A percentile compares a stretch with the other conserved stretches of the same genome.
Evolutionary conservation across 2,329 filamentous ascomycete genomes (phyloP).

Genomic region (Coniochaeta prunicola): DNA sequence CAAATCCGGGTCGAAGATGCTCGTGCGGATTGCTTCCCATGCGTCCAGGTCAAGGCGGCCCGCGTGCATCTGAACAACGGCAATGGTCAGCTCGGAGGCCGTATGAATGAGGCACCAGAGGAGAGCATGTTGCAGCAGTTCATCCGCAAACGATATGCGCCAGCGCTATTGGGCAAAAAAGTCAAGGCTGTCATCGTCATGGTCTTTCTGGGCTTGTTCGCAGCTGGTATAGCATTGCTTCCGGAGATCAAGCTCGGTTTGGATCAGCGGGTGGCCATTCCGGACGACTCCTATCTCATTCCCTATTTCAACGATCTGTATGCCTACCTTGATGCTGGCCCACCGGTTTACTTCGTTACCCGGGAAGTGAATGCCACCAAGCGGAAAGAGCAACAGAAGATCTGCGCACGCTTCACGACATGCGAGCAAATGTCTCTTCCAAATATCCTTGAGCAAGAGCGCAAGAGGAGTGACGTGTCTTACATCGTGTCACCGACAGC

Average conservation of each 20-base stretch:
- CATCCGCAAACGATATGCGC: conserved; percentile 85
- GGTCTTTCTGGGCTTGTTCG: conserved; percentile 80
- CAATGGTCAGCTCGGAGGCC: conserved; percentile 46
- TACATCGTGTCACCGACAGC: conserved; percentile 85
- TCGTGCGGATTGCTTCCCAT: conserved; percentile 88
- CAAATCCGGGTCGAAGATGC: conserved; percentile 84
- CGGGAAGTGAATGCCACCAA: conserved; percentile 72
- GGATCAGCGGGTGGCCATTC: conserved; percentile 91
- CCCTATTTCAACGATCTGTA: conserved; percentile 96
- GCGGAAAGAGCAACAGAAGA: conserved; percentile 68
- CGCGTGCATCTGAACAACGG: conserved; percentile 56
- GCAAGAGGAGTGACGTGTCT: conserved; percentile 79
- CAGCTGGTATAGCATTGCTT: conserved; percentile 75
- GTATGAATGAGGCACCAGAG: conserved; percentile 66
- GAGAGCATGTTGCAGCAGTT: conserved; percentile 80
- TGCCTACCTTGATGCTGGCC: conserved; percentile 82
- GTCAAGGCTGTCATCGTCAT: conserved; percentile 71
- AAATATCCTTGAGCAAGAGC: conserved; percentile 88
- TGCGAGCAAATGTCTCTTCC: conserved; percentile 78
- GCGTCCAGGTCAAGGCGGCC: conserved; percentile 71
- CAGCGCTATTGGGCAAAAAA: conserved; percentile 70
- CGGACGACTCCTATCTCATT: conserved; percentile 89
- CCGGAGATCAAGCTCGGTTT: conserved; percentile 81
- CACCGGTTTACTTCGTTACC: conserved; percentile 94
- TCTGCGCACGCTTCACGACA: conserved; percentile 86